Conservation (phyloP, 2,329 filamentous ascomycete genomes). For the Cucurbitaria berberidis region DNA sequence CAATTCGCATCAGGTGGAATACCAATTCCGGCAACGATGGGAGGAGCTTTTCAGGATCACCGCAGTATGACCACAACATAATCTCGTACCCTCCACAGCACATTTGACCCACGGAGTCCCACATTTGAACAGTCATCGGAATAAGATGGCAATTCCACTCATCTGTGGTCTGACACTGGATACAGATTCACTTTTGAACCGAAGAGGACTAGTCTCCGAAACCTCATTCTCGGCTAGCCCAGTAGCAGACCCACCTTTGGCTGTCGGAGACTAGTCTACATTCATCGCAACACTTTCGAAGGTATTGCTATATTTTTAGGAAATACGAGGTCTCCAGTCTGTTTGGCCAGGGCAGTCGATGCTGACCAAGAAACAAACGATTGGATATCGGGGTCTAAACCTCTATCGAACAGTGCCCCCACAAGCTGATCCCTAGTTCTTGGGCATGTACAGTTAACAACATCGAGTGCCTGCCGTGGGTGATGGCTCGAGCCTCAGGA, state of each 20-base stretch:
- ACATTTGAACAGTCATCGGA: not conserved
- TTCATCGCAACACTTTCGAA: not conserved
- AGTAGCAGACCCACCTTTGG: not conserved
- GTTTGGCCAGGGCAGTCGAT: too few species aligned
- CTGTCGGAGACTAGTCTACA: constrained; percentile 11
- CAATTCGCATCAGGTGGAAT: constrained; percentile 3
- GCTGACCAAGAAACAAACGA: not conserved
- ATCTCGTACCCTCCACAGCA: not conserved
- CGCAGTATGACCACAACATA: not conserved
- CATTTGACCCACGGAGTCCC: too few species aligned
- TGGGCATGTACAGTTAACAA: not conserved
- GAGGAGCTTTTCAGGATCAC: constrained; percentile 1
- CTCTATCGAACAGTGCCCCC: not conserved
- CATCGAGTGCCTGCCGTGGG: not conserved
- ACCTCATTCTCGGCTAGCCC: not conserved
- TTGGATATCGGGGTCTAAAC: constrained; percentile 5
- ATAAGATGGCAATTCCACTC: not conserved
- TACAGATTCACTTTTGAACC: not conserved
- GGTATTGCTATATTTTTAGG: not conserved
- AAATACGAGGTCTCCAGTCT: too few species aligned
- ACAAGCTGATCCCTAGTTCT: not conserved
- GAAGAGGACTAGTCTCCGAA: constrained; percentile 17
- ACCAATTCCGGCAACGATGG: constrained; percentile 15
- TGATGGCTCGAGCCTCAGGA: not conserved
- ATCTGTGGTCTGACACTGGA: not conserved